Evolutionary conservation across 441 rosid species (phyloP), one percentile per base, ranked within the genome.

Genomic region (Pelargonium citronellum): DNA sequence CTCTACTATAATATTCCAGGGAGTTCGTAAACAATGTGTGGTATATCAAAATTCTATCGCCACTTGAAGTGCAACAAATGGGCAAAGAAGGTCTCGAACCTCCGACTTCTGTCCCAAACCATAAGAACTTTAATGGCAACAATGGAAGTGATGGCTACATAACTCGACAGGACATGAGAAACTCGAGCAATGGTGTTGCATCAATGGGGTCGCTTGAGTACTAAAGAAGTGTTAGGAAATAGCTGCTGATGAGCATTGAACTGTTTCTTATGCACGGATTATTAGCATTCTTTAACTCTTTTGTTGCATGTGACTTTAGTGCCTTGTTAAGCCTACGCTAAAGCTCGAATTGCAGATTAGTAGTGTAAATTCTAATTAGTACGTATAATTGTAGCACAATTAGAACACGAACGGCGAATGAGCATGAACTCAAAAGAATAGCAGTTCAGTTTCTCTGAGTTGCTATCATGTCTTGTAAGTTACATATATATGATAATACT

Each of bases 41-140:
- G 92, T 87, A 67, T 61, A 89, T 89, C 80, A 87, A 86, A 85
- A 89, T 89, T 62, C 88, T 89, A 64, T 87, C 95, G 1, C 87
- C 92, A 0, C 83, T 80, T 7, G 95, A 89, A 73, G 89, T 87
- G 76, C 89, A 85, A 64, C 82, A 84, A 77, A 79, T 87, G 95
- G 91, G 90, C 27, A 79, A 81, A 62, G 79, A 57, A 73, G 80
- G 81, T 64, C 73, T 75, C 58, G 11, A 72, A 19, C 62, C 77
- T 15, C 72, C 72, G 41, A 67, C 67, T 64, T 73, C 80, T 2
- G 68, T 62, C 68, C 72, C 79, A n/a, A 72, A 75, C 37, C 82
- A 79, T 47, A 75, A 74, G 72, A 53, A 51, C 49, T 47, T 79
- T 24, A 16, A 57, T 17, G 62, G 64, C n/a, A 60, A 60, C 30